Evolutionary conservation across 140 eudicot species (phyloP).

Genomic region (Stevia rebaudiana): DNA sequence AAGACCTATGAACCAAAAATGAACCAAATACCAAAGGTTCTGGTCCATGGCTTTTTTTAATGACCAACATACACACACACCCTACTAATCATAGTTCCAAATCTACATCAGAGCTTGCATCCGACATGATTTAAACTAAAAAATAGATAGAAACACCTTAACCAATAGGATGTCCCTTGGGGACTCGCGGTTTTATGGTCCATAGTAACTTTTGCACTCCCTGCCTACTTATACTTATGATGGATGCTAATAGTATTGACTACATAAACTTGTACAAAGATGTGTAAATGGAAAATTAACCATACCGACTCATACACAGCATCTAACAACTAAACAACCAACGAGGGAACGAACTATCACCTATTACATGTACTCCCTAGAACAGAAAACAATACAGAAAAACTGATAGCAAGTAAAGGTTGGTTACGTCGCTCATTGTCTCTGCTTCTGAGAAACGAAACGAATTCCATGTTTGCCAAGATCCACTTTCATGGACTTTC

Average conservation of each 20-base stretch:
- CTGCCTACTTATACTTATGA: constrained; percentile 2
- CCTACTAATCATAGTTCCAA: too few species aligned
- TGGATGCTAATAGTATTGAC: not conserved
- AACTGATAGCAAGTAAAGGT: constrained; percentile 4
- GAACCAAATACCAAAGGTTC: too few species aligned
- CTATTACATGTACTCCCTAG: not conserved
- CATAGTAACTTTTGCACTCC: not conserved
- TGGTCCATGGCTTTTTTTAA: too few species aligned
- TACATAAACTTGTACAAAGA: constrained; percentile 1
- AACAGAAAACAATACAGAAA: not conserved
- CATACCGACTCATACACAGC: not conserved
- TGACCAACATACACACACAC: too few species aligned
- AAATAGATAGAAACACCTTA: too few species aligned
- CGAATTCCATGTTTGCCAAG: constrained; percentile 88
- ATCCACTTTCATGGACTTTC: constrained; percentile 59
- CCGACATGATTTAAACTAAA: too few species aligned
- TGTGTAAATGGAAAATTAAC: not conserved
- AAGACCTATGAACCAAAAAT: too few species aligned
- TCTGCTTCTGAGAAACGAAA: constrained; percentile 73
- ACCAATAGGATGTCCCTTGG: too few species aligned
- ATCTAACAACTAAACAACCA: not conserved
- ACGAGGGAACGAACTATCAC: constrained; percentile 7
- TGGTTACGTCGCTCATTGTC: constrained; percentile 31
- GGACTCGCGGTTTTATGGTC: not conserved
- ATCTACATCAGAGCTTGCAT: too few species aligned